A percentile compares a stretch with the other conserved stretches of the same genome.
Evolutionary conservation across 768 basidiomycete genomes (phyloP).

Genomic region (Hortiboletus flavorubellus): DNA sequence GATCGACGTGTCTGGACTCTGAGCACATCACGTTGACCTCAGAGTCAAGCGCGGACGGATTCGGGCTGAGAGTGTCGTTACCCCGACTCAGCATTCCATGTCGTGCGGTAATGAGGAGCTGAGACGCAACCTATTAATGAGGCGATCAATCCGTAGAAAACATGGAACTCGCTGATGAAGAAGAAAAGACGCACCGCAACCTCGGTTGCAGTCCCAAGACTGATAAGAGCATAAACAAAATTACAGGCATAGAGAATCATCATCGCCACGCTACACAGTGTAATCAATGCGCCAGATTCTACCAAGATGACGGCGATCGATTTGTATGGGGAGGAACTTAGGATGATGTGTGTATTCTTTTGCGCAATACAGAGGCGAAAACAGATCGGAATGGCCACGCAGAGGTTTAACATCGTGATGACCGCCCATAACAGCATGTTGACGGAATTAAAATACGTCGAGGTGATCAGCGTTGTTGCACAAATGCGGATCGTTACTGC

Average conservation of each 20-base stretch:
- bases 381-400: slow-evolving; percentile 14
- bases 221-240: not conserved
- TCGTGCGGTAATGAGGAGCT: slow-evolving; percentile 16
- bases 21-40: not conserved
- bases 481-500: not conserved
- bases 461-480: not conserved
- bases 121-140: slow-evolving; percentile 8
- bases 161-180: too few species aligned
- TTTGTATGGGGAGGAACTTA: slow-evolving; percentile 7
- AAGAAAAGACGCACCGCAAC: slow-evolving; percentile 11
- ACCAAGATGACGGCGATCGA: slow-evolving; percentile 16
- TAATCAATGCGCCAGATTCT: slow-evolving; percentile 19
- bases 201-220: slow-evolving; percentile 14
- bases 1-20: not conserved
- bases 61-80: not conserved
- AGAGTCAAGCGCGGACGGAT: not conserved
- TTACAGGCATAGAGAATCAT: slow-evolving; percentile 4
- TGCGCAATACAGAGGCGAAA: slow-evolving; percentile 13
- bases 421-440: slow-evolving; percentile 12
- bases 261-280: slow-evolving; percentile 4
- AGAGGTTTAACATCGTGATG: slow-evolving; percentile 14
- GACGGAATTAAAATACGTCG: not conserved
- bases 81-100: slow-evolving; percentile 3
- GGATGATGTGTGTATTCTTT: not conserved
- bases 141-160: not conserved